Evolutionary conservation across 2,329 filamentous ascomycete genomes (phyloP).

Genomic region (Talaromyces piceae): DNA sequence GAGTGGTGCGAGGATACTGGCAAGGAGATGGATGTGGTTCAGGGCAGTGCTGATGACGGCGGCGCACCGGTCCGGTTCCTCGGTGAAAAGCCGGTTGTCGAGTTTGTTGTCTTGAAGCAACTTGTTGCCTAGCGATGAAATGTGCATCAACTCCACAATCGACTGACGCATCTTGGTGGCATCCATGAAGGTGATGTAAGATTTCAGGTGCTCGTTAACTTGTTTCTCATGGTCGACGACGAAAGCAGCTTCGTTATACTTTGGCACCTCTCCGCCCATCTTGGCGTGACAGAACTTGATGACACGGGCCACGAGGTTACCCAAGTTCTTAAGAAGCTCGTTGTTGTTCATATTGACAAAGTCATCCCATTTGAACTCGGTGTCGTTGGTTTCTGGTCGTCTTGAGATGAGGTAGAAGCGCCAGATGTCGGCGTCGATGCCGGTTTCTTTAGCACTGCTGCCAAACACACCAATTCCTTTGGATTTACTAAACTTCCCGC

Average conservation of each 20-base stretch:
- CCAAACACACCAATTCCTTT: conserved; percentile 86
- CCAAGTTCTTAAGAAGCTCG: conserved; percentile 67
- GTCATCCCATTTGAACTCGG: conserved; percentile 81
- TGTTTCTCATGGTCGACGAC: conserved; percentile 37
- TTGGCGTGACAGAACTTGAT: conserved; percentile 60
- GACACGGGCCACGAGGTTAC: conserved; percentile 65
- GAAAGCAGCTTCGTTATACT: conserved; percentile 30
- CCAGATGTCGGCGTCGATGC: conserved; percentile 81
- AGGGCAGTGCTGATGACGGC: conserved; percentile 68
- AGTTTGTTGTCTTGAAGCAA: conserved; percentile 54
- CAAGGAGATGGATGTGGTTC: conserved; percentile 76
- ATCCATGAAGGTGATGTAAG: conserved; percentile 53
- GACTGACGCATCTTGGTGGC: conserved; percentile 53
- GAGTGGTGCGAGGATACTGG: conserved; percentile 72
- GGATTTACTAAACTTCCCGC: conserved; percentile 88
- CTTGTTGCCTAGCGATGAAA: conserved; percentile 53
- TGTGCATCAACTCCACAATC: conserved; percentile 47
- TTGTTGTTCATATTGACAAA: conserved; percentile 85
- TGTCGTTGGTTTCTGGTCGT: conserved; percentile 76
- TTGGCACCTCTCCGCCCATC: conserved; percentile 19
- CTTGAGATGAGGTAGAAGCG: conserved; percentile 82
- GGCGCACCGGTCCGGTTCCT: conserved; percentile 52
- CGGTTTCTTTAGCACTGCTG: conserved; percentile 79
- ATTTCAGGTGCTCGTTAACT: conserved; percentile 46
- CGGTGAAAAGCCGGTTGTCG: conserved; percentile 55